Evolutionary conservation across 306 rosid genomes (phyloP).

Genomic region (Cyclanthera cordifolia): DNA sequence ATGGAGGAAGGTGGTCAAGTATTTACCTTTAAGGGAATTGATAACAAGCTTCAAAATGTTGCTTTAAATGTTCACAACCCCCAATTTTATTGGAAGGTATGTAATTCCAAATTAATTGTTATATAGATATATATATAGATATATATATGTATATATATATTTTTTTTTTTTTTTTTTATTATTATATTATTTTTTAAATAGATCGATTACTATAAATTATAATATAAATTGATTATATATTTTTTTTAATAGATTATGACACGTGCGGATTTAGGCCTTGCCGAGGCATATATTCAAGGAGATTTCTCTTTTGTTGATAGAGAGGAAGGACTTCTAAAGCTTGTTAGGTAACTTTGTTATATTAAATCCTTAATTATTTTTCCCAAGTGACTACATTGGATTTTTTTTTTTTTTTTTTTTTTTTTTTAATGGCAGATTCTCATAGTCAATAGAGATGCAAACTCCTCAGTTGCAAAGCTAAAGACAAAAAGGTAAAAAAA

Average conservation of each 20-base stretch:
- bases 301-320: constrained; percentile 66
- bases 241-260: constrained; percentile 53
- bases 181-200: no score
- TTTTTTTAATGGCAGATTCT: not conserved
- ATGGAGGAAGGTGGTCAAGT: constrained; percentile 89
- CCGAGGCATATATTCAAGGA: constrained; percentile 70
- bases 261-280: constrained; percentile 83
- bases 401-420: no score
- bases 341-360: constrained; percentile 26
- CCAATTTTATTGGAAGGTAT: constrained; percentile 42
- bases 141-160: no score
- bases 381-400: no score
- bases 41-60: constrained; percentile 25
- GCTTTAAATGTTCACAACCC: constrained; percentile 55
- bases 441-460: not conserved
- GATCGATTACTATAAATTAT: no score
- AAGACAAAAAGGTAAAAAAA: not conserved
- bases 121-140: no score
- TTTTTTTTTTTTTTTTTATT: no score
- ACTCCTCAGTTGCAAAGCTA: not conserved
- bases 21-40: constrained; percentile 56
- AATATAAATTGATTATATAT: no score
- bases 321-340: constrained; percentile 53
- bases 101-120: not conserved
- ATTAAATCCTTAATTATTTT: not conserved